Evolutionary conservation across 768 basidiomycete genomes (phyloP), one percentile per base, ranked within the genome.

Genomic region (Candolleomyces aberdarensis): DNA sequence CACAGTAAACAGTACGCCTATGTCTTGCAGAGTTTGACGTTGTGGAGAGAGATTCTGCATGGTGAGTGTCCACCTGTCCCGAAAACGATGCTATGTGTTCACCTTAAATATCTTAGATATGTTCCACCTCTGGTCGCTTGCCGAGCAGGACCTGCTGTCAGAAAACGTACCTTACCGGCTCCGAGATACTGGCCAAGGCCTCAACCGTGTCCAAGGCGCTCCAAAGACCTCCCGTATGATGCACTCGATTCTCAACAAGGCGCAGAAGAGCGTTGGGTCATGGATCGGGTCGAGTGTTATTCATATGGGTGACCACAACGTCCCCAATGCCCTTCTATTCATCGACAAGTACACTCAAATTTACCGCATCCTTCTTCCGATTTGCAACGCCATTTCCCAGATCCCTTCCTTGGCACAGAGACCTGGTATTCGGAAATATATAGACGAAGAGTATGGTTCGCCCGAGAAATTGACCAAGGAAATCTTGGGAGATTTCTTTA

Each of bases 321-420:
- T 92, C 20, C 89, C 89, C 5, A 92, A 91, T 66, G 90, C 92
- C 3, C 79, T 94, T 53, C 85, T 94, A 75, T 94, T 94, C 80
- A 92, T 94, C 66, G 91, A 94, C 81, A 94, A 94, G 70, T 94
- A 94, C 74, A 92, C 92, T 13, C 92, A 94, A 70, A 89, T 94
- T 52, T 94, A 94, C 74, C 89, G 92, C 65, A 94, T 94, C 69
- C 84, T 94, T 20, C 80, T 94, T 26, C 92, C 92, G 4, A 89
- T 94, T 60, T 93, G 91, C 77, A 94, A 89, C 65, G 85, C 91
- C 31, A 81, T 94, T 56, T 78, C 80, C 3, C 87, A 92, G 63
- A 89, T 94, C 61, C 85, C 88, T 14, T 66, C 69, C n/a, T 75
- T 94, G 20, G 77, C 80, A 7, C 76, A 83, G 55, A 91, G 87